A percentile compares a stretch with the other conserved stretches of the same genome.
These are phyloP conservation scores for Sugiyamaella chiloensis DNA, from an alignment of 805 yeast genomes.

Conservation along the genomic window DNA sequence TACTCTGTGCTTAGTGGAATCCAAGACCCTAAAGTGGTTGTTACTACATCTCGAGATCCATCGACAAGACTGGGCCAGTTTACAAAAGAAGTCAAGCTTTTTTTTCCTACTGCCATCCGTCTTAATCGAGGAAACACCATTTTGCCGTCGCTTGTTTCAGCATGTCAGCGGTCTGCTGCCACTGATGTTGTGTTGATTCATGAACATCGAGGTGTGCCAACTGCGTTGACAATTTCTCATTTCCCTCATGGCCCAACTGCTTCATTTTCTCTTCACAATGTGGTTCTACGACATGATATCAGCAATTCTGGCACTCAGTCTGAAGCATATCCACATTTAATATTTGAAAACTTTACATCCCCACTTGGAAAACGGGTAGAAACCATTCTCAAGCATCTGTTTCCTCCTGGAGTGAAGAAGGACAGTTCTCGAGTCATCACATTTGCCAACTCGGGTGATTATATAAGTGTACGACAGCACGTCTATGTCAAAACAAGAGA, in stretches of 20 bases:
- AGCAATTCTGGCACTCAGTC: slow-evolving; percentile 80
- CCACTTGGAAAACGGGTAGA: slow-evolving; percentile 79
- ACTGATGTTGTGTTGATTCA: slow-evolving; percentile 84
- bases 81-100: slow-evolving; percentile 82
- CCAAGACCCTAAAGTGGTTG: slow-evolving; percentile 83
- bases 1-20: slow-evolving; percentile 84
- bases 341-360: slow-evolving; percentile 84
- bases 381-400: slow-evolving; percentile 77
- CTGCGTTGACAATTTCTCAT: slow-evolving; percentile 86
- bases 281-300: slow-evolving; percentile 89
- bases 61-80: slow-evolving; percentile 82
- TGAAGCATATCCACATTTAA: slow-evolving; percentile 90
- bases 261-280: slow-evolving; percentile 90
- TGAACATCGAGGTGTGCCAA: slow-evolving; percentile 98
- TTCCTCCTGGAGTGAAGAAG: slow-evolving; percentile 95
- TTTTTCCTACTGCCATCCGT: slow-evolving; percentile 86
- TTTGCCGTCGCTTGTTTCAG: slow-evolving; percentile 76
- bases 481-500: slow-evolving; percentile 87
- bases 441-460: slow-evolving; percentile 86
- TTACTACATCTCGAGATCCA: slow-evolving; percentile 93
- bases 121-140: slow-evolving; percentile 91
- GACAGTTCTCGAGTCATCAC: slow-evolving; percentile 90
- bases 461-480: slow-evolving; percentile 92
- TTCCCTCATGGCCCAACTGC: slow-evolving; percentile 99
- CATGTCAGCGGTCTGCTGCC: slow-evolving; percentile 76